Evolutionary conservation across 345 rosid genomes (phyloP), one percentile per base, ranked within the genome.

Genomic region (Gossypium arboreum): DNA sequence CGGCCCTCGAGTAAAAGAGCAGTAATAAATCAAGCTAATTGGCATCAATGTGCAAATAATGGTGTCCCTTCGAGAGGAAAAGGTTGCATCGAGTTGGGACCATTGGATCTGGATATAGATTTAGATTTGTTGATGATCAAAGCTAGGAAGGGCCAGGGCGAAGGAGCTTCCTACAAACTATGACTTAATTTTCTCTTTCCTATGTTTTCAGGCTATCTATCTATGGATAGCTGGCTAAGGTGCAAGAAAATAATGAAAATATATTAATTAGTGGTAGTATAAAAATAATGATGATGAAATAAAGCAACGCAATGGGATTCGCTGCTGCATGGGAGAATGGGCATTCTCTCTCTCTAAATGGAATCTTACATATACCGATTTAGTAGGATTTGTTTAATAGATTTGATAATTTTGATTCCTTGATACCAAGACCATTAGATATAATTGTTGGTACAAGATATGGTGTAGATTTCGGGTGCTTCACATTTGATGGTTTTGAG

Each of bases 281-380:
- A 34, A 34, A 5, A 2, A 56, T 66, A 45, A 52, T 20, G 71
- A 59, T 18, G 56, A 18, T 64, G 50, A 75, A 74, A 45, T 52
- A 72, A 80, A 55, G 78, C 74, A 62, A 20, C 73, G 80, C 79
- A 83, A 86, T 85, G 87, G 91, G 87, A 83, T 89, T 86, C 77
- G 78, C 50, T 48, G 10, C 3, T 48, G 80, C 84, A 65, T 79
- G 25, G 88, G 78, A 70, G 24, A 66, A 71, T 75, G 87, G 71
- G 25, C 87, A 87, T 90, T 90, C 89, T 80, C 86, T 87, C 87
- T 78, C 76, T 78, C 50, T 83, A 45, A 45, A 45, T 8, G 48
- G 48, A 45, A 45, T 10, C 12, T 10, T 8, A 45, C 11, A 4
- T 4, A 34, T 34, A 34, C 41, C 1, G n/a, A 50, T 50, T 13